Percentiles rank a stretch among this genome's conserved stretches.
These are phyloP conservation scores for Periconia sp. DNA, from an alignment of 2,329 filamentous ascomycete species.

Conservation along the genomic window DNA sequence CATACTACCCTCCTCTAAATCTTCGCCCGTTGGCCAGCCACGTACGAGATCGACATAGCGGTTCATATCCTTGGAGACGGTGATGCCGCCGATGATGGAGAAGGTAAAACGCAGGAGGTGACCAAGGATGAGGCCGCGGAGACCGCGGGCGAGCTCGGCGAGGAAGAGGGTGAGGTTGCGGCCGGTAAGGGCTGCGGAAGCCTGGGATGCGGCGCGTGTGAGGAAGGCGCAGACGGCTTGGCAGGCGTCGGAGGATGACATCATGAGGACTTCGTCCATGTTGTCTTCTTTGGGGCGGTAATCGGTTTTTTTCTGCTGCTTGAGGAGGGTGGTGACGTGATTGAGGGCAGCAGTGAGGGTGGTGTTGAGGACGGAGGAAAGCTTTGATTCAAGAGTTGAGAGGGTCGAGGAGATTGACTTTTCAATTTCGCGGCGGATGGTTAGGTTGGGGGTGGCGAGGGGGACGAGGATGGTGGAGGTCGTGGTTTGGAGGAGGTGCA, in stretches of 20 bases:
- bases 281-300: constrained; percentile 80
- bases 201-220: constrained; percentile 63
- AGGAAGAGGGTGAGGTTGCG: constrained; percentile 81
- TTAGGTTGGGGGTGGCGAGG: constrained; percentile 85
- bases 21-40: constrained; percentile 70
- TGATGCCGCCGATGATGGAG: constrained; percentile 87
- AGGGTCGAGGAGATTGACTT: constrained; percentile 75
- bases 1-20: constrained; percentile 58
- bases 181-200: constrained; percentile 73
- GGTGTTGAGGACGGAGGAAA: constrained; percentile 69
- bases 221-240: constrained; percentile 80
- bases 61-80: constrained; percentile 94
- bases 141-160: constrained; percentile 77
- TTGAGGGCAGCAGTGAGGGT: constrained; percentile 73
- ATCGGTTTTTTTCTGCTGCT: constrained; percentile 82
- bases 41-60: constrained; percentile 87
- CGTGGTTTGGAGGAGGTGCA: constrained; percentile 90
- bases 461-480: constrained; percentile 88
- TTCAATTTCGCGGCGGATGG: constrained; percentile 85
- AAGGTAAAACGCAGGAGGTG: constrained; percentile 95
- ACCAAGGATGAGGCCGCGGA: constrained; percentile 79
- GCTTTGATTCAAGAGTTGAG: constrained; percentile 80
- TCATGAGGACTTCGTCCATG: constrained; percentile 54
- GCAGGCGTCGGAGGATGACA: constrained; percentile 65
- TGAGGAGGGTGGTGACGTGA: constrained; percentile 73